Evolutionary conservation across 2,329 filamentous ascomycete genomes (phyloP), one percentile per base, ranked within the genome.

Genomic region (Cephalotrichum gorgonifer): DNA sequence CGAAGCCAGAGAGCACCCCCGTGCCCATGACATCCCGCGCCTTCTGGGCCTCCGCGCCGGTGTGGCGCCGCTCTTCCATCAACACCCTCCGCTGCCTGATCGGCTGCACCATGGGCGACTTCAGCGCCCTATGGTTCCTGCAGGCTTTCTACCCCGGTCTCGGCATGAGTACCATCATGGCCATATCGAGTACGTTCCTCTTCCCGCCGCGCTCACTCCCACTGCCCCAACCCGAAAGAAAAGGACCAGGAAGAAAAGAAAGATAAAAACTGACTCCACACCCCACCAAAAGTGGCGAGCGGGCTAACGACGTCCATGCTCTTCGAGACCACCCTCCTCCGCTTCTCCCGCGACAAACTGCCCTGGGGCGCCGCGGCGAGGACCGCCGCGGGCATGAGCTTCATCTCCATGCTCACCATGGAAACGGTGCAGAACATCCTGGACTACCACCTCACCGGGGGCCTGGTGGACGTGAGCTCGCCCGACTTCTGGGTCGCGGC

Each of bases 321-420:
- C 0, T 65, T 79, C 0, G 75, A 80, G 56, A 79, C 75, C 0
- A 54, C 69, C 1, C 63, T 79, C 3, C 68, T 79, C 2, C 66
- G 66, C 1, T 54, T 65, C 1, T 76, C 75, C 1, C 64, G 63
- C 2, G 76, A 79, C 48, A 57, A 60, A 7, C 59, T 79, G 0
- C 53, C 70, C 0, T 78, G 73, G 74, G 50, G 55, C 0, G 56
- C 55, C 1, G 76, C 76, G 0, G 66, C 64, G 3, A 71, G 64
- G 42, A 79, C 76, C 0, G 76, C 76, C 0, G 69, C 71, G 22
- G 76, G 76, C 1, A 80, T 79, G 76, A 79, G 76, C 50, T 60
- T 78, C 44, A 71, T 79, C 9, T 79, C 75, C 0, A 79, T 79
- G 76, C 9, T 78, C 2, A 73, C 75, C 0, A 80, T 80, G 76